A percentile compares a stretch with the other conserved stretches of the same genome.
Evolutionary conservation across 163 green algal genomes (phyloP).

Genomic region (Scenedesmus sp.): DNA sequence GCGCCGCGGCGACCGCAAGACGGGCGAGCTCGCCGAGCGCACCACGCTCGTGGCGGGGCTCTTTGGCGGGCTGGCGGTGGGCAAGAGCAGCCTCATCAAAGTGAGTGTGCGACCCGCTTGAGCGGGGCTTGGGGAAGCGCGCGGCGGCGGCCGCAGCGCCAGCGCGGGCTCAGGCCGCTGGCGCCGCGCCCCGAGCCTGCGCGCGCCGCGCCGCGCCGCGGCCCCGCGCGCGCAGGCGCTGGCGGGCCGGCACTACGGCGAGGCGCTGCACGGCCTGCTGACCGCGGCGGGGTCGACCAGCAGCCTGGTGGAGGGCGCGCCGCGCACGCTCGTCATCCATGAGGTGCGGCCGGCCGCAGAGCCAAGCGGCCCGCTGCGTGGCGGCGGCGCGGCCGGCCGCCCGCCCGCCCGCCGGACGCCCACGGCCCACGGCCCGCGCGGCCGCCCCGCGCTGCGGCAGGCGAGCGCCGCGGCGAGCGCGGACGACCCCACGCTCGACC

Average conservation of each 20-base stretch:
- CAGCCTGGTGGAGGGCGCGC: conserved; percentile 11
- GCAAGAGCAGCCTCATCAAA: conserved; percentile 69
- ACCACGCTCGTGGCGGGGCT: conserved; percentile 59
- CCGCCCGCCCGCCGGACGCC: too few species aligned
- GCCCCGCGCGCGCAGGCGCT: too few species aligned
- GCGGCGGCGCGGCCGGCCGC: too few species aligned
- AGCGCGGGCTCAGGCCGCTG: conserved; percentile 31
- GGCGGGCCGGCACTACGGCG: conserved; percentile 47
- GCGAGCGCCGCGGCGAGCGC: conserved; percentile 23
- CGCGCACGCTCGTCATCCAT: conserved; percentile 50
- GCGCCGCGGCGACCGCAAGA: conserved; percentile 37
- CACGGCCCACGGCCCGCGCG: too few species aligned
- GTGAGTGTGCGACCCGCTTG: too few species aligned
- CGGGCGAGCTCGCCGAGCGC: conserved; percentile 41
- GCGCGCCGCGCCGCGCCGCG: too few species aligned
- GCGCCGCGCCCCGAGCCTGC: background rate
- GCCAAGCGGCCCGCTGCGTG: too few species aligned
- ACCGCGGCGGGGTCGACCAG: conserved; percentile 32
- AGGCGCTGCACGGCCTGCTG: conserved; percentile 28
- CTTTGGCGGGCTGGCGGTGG: conserved; percentile 66
- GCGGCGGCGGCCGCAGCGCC: too few species aligned
- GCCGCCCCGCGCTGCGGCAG: too few species aligned
- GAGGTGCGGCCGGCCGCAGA: conserved; percentile 43
- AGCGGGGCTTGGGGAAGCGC: too few species aligned
- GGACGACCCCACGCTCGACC: conserved; percentile 12